phyloP scores from a whole-genome alignment of 176 grass and related monocot genomes.

The Metroxylon sagu region DNA sequence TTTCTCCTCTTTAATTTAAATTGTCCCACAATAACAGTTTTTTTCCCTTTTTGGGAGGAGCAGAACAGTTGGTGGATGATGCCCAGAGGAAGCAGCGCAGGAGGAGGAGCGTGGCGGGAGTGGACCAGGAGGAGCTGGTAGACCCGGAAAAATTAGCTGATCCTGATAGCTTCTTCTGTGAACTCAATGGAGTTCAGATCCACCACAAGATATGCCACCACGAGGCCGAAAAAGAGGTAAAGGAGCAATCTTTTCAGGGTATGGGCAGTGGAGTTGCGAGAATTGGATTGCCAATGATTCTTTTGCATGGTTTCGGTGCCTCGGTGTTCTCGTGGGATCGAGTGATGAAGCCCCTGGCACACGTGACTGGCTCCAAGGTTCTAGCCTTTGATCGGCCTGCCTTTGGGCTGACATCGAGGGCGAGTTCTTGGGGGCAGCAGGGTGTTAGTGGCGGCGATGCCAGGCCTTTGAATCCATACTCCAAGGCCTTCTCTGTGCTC shows the following conservation, averaged over 20 bases:
- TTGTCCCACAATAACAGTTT: not conserved
- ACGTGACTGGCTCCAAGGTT: slow-evolving; percentile 51
- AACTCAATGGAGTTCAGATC: slow-evolving; percentile 58
- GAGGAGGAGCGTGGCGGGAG: slow-evolving; percentile 50
- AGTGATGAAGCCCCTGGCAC: slow-evolving; percentile 51
- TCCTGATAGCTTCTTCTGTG: slow-evolving; percentile 72
- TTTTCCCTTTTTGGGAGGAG: not conserved
- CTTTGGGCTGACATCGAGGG: slow-evolving; percentile 64
- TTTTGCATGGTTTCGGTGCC: slow-evolving; percentile 83
- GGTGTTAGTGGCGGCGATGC: slow-evolving; percentile 12
- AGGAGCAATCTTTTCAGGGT: slow-evolving; percentile 13
- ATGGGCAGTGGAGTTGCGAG: not conserved
- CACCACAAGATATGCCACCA: slow-evolving; percentile 76
- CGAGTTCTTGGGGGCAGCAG: slow-evolving; percentile 6
- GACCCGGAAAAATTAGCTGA: slow-evolving; percentile 57
- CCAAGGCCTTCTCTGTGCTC: slow-evolving; percentile 69
- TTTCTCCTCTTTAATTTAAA: not conserved
- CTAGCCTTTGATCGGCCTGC: slow-evolving; percentile 83
- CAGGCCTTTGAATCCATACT: slow-evolving; percentile 66
- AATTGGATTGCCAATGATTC: slow-evolving; percentile 40
- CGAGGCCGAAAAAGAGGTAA: slow-evolving; percentile 1
- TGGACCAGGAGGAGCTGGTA: slow-evolving; percentile 73
- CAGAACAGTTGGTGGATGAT: slow-evolving; percentile 2
- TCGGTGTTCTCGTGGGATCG: slow-evolving; percentile 78
- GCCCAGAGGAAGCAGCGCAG: not conserved